A percentile compares a stretch with the other conserved stretches of the same genome.
Evolutionary conservation across 1,284 basidiomycete genomes (phyloP).

Genomic region (Cryptococcus depauperatus): DNA sequence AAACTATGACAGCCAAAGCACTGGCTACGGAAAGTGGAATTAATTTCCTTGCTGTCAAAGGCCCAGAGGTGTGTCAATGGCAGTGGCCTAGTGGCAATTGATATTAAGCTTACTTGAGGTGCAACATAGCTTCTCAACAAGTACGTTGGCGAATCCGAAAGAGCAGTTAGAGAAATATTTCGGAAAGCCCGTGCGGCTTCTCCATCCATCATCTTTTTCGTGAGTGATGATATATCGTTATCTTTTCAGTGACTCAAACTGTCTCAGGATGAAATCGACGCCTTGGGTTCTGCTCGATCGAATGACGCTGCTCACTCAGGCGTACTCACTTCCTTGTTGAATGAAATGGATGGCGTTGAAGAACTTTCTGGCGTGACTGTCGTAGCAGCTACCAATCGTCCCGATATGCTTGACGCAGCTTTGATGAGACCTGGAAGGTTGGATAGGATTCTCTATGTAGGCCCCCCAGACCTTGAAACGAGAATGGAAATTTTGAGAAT

Average conservation of each 20-base stretch:
- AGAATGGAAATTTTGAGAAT: slow-evolving; percentile 79
- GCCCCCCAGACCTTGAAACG: slow-evolving; percentile 72
- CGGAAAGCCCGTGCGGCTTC: slow-evolving; percentile 86
- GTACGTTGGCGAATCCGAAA: slow-evolving; percentile 94
- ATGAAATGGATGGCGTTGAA: slow-evolving; percentile 98
- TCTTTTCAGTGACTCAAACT: slow-evolving; percentile 1
- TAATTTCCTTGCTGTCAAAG: slow-evolving; percentile 97
- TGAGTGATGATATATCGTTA: slow-evolving; percentile 47
- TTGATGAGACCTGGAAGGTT: slow-evolving; percentile 89
- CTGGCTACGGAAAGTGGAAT: slow-evolving; percentile 90
- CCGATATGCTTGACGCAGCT: slow-evolving; percentile 87
- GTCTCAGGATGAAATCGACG: slow-evolving; percentile 89
- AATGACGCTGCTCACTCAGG: slow-evolving; percentile 63
- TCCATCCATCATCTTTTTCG: slow-evolving; percentile 94
- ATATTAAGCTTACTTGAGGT: slow-evolving; percentile 1
- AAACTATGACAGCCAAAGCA: slow-evolving; percentile 89
- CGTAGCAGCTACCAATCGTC: slow-evolving; percentile 92
- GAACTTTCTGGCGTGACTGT: slow-evolving; percentile 86
- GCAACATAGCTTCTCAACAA: slow-evolving; percentile 93
- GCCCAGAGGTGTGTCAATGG: slow-evolving; percentile 65
- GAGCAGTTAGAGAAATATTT: slow-evolving; percentile 90
- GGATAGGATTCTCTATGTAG: slow-evolving; percentile 92
- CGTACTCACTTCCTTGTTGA: slow-evolving; percentile 84
- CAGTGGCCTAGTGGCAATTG: neutral
- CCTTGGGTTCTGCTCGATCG: slow-evolving; percentile 68